Base-by-base conservation (phyloP, 2,329 filamentous ascomycete genomes). In the Botryotinia calthae region DNA sequence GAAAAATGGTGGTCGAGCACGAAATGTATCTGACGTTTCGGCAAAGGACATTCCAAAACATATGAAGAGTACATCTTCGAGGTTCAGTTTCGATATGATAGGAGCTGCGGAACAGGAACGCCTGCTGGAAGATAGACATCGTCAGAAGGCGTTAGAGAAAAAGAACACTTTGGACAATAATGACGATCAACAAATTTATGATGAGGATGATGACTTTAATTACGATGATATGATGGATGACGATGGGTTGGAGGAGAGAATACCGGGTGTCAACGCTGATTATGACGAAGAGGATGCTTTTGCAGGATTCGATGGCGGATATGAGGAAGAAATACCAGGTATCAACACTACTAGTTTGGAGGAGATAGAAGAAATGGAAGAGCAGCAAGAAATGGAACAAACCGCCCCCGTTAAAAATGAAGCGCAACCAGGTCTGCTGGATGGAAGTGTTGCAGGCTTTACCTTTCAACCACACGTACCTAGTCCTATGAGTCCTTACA, bases 51-150 rank as follows among this genome's bases (percentile, higher is more conserved):
- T 84, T 48, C 89, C 89, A 3, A 87, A 83, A 74, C 89, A 91
- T 75, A 91, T 91, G 89, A 91, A 90, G 81, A 94, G 92, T 80
- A 93, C 90, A 18, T 93, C 92, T 0, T 94, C 91, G 0, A 86
- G 93, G 22, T 95, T 95, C 79, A 95, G 92, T 78, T 95, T 95
- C 78, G 92, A 95, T 78, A 93, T 94, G 85, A 87, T 90, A 25
- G 91, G 90, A 8, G 88, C 88, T 9, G 91, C 91, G 22, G 87
- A 88, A 73, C 86, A 90, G 77, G 89, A 91, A 81, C 91, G 90
- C 80, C 80, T 91, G 54, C 83, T 94, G 58, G 93, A 94, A 80
- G 93, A 93, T 77, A 87, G 89, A 65, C 91, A 94, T 80, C 85
- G 90, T 25, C 87, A 91, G 76, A 88, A 89, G 71, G 88, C 90